Percentiles rank a stretch among this genome's conserved stretches.
Conservation (phyloP, 495 filamentous ascomycete genomes). For the Aspergillus leporis region DNA sequence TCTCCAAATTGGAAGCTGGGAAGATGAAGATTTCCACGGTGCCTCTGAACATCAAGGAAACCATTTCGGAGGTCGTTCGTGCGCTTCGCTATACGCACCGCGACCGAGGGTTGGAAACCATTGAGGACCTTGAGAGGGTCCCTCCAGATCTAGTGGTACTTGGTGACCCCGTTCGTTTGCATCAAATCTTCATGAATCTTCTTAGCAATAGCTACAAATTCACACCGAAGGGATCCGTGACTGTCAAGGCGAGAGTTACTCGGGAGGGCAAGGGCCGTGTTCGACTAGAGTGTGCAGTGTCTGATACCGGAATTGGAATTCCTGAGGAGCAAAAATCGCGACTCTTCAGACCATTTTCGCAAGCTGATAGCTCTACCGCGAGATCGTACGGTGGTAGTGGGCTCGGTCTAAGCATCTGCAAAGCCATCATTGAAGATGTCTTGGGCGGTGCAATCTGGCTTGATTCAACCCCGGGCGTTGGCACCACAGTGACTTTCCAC, state of each 20-base stretch:
- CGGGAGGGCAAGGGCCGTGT: slow-evolving; percentile 68
- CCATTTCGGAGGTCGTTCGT: slow-evolving; percentile 83
- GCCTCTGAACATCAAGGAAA: slow-evolving; percentile 80
- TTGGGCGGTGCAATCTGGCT: slow-evolving; percentile 82
- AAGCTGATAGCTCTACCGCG: slow-evolving; percentile 84
- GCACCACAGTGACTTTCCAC: slow-evolving; percentile 85
- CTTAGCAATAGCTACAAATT: slow-evolving; percentile 95
- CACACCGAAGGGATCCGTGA: slow-evolving; percentile 82
- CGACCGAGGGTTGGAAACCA: slow-evolving; percentile 74
- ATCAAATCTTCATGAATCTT: slow-evolving; percentile 91
- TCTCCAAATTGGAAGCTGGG: slow-evolving; percentile 89
- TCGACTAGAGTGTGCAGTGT: slow-evolving; percentile 78
- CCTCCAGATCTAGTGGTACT: slow-evolving; percentile 78
- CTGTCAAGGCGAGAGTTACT: slow-evolving; percentile 69
- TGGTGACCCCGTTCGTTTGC: slow-evolving; percentile 85
- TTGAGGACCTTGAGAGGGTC: slow-evolving; percentile 62
- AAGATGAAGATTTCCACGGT: slow-evolving; percentile 93
- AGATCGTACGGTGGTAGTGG: slow-evolving; percentile 89
- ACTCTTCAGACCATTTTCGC: slow-evolving; percentile 87
- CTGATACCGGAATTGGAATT: slow-evolving; percentile 90
- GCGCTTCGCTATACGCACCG: slow-evolving; percentile 82
- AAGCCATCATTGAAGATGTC: slow-evolving; percentile 89
- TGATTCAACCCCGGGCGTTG: slow-evolving; percentile 70
- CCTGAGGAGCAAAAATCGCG: slow-evolving; percentile 75
- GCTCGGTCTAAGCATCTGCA: slow-evolving; percentile 89